Conservation (phyloP, 352 stramenopile genomes). For the Peronospora farinosa region DNA sequence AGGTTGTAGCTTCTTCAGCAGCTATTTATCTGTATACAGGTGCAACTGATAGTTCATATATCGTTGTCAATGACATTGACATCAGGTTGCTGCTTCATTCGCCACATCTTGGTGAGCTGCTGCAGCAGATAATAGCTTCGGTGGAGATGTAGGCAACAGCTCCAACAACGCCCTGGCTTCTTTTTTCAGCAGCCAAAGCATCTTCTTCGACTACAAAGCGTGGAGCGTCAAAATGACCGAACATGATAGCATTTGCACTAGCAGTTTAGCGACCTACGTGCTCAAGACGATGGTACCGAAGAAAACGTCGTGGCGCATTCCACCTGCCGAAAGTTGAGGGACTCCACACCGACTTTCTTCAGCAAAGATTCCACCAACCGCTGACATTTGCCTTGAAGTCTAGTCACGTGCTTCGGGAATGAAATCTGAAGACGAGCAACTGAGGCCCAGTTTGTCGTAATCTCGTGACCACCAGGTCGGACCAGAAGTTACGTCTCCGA, state of each 20-base stretch:
- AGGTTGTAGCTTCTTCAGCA: conserved; percentile 25
- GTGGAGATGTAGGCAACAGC: conserved; percentile 26
- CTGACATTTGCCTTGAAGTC: no score
- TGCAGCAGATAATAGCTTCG: conserved; percentile 18
- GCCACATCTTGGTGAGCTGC: conserved; percentile 33
- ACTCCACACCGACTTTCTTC: conserved; percentile 24
- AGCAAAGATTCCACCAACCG: no score
- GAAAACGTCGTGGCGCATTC: conserved; percentile 30
- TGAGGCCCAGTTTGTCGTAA: conserved; percentile 1
- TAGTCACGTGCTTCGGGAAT: conserved; percentile 36
- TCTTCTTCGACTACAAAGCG: conserved; percentile 33
- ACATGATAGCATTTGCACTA: not conserved
- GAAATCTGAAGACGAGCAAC: conserved; percentile 28
- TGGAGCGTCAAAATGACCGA: not conserved
- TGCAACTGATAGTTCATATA: not conserved
- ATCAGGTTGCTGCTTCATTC: conserved; percentile 14
- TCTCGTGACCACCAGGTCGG: no score
- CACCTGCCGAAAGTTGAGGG: conserved; percentile 26
- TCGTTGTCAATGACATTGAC: conserved; percentile 14
- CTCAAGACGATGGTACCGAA: conserved; percentile 38
- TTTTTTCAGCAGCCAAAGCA: conserved; percentile 33
- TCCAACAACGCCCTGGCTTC: conserved; percentile 27
- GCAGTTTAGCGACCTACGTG: conserved; percentile 25
- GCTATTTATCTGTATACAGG: conserved; percentile 8
- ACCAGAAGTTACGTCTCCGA: no score